Conservation (phyloP, 2,329 filamentous ascomycete genomes). For the Tolypocladium amazonense region DNA sequence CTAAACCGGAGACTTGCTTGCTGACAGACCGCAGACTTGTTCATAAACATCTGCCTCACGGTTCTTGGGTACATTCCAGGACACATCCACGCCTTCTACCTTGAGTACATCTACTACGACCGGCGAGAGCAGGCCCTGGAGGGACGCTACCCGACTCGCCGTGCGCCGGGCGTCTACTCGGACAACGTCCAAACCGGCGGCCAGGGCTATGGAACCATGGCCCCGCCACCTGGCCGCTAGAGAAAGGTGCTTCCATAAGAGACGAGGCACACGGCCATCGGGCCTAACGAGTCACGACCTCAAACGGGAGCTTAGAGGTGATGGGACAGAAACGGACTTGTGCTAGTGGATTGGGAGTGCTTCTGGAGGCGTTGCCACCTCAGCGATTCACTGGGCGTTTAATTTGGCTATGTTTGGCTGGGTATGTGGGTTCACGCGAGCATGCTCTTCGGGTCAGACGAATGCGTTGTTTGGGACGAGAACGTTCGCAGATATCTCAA, state of each 20-base stretch:
- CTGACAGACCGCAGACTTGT: slow-evolving; percentile 35
- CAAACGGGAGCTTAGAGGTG: not conserved
- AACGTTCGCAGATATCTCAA: not conserved
- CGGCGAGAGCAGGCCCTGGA: slow-evolving; percentile 52
- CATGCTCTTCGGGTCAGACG: not conserved
- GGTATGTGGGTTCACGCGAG: not conserved
- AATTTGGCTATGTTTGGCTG: not conserved
- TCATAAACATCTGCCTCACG: slow-evolving; percentile 58
- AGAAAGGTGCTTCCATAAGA: not conserved
- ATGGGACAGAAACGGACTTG: not conserved
- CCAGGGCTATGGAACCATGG: slow-evolving; percentile 48
- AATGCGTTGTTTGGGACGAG: too few relatives aligned
- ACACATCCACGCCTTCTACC: slow-evolving; percentile 70
- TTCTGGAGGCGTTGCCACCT: not conserved
- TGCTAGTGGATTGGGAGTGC: not conserved
- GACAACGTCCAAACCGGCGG: slow-evolving; percentile 64
- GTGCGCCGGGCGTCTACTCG: slow-evolving; percentile 62
- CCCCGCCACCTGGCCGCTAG: slow-evolving; percentile 14
- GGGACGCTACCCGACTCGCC: slow-evolving; percentile 41
- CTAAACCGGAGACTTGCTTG: not conserved
- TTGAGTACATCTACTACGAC: slow-evolving; percentile 76
- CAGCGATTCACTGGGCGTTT: not conserved
- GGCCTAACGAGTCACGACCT: not conserved
- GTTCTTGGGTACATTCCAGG: slow-evolving; percentile 65
- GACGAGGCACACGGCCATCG: not conserved